These are phyloP conservation scores for Agrocybe praecox DNA, from an alignment of 768 basidiomycete species.

Conservation along the genomic window DNA sequence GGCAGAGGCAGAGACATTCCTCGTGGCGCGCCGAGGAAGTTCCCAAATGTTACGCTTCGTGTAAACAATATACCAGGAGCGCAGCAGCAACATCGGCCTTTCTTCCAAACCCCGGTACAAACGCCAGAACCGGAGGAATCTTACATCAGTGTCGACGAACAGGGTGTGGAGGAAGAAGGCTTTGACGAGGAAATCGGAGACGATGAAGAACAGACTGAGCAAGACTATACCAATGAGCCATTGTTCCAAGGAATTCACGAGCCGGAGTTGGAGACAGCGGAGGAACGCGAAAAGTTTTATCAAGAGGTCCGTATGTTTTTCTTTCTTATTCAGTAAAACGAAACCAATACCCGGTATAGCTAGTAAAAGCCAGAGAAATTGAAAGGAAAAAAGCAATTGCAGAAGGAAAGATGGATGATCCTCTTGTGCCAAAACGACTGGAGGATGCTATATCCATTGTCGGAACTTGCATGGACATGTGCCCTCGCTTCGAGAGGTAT, in stretches of 20 bases:
- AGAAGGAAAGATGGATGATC: slow-evolving; percentile 88
- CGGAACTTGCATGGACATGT: slow-evolving; percentile 93
- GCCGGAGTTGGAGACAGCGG: slow-evolving; percentile 55
- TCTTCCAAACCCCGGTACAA: slow-evolving; percentile 11
- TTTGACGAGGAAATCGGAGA: slow-evolving; percentile 31
- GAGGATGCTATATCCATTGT: slow-evolving; percentile 93
- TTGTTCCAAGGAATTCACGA: slow-evolving; percentile 39
- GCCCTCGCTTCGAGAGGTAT: slow-evolving; percentile 91
- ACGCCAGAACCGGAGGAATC: slow-evolving; percentile 18
- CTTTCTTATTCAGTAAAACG: slow-evolving; percentile 18
- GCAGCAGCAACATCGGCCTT: slow-evolving; percentile 24
- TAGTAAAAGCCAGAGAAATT: slow-evolving; percentile 72
- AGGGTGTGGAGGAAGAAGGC: slow-evolving; percentile 31
- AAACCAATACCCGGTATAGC: slow-evolving; percentile 36
- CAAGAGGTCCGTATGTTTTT: slow-evolving; percentile 62
- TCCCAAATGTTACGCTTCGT: slow-evolving; percentile 42
- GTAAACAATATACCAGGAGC: slow-evolving; percentile 25
- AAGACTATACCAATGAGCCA: slow-evolving; percentile 21
- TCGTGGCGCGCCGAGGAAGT: slow-evolving; percentile 40
- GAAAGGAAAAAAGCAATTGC: slow-evolving; percentile 77
- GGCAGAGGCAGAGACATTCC: slow-evolving; percentile 38
- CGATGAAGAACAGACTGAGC: slow-evolving; percentile 32
- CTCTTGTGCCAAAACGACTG: slow-evolving; percentile 72
- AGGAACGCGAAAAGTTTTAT: slow-evolving; percentile 71
- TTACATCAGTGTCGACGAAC: slow-evolving; percentile 31